Evolutionary conservation across 805 yeast species (phyloP).

Genomic region (Ogataea henricii): DNA sequence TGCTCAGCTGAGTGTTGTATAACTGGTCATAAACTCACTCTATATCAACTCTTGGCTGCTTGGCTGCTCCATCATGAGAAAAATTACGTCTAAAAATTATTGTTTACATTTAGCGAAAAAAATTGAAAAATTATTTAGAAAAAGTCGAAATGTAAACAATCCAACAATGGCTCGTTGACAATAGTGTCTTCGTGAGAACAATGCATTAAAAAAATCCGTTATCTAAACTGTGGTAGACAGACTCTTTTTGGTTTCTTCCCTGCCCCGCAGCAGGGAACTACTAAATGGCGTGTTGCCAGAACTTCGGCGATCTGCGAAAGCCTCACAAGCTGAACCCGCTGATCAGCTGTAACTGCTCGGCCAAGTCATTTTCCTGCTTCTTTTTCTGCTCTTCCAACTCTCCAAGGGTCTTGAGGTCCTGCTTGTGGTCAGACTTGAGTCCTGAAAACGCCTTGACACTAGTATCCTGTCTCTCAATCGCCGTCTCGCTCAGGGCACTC

Average conservation of each 20-base stretch:
- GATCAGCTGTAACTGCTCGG: constrained; percentile 48
- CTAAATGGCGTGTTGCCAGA: neutral
- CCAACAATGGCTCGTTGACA: constrained; percentile 1
- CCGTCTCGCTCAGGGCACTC: constrained; percentile 16
- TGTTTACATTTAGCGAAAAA: constrained; percentile 9
- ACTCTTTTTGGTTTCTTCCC: neutral
- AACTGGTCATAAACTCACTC: neutral
- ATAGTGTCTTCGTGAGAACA: neutral
- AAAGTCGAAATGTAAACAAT: constrained; percentile 4
- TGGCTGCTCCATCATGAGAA: neutral
- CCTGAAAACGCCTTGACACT: constrained; percentile 37
- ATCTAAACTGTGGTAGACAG: neutral
- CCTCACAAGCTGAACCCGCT: constrained; percentile 32
- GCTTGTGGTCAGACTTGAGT: constrained; percentile 40
- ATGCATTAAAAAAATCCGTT: too few species aligned
- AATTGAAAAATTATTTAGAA: neutral
- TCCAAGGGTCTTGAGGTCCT: constrained; percentile 36
- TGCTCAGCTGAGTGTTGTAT: too few species aligned
- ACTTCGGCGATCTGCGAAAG: neutral
- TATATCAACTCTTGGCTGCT: neutral
- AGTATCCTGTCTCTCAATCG: neutral
- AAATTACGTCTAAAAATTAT: neutral
- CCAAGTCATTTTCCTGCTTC: constrained; percentile 43
- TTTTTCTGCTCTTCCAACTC: constrained; percentile 29
- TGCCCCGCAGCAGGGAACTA: constrained; percentile 1